A percentile compares a stretch with the other conserved stretches of the same genome.
These are phyloP conservation scores for Camellia oleifera DNA, from an alignment of 179 eudicot species.

Conservation along the genomic window DNA sequence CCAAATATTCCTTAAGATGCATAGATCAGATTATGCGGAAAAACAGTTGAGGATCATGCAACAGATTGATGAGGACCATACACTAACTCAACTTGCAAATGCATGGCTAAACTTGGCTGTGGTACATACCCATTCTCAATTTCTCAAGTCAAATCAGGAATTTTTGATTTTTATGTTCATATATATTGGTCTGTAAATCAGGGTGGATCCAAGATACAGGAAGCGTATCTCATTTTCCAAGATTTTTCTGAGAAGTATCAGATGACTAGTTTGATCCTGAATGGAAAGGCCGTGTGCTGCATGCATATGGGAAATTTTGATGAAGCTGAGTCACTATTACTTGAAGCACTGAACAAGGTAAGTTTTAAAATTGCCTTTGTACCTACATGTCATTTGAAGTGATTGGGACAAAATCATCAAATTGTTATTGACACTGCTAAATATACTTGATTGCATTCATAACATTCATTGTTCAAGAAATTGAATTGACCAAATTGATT, in stretches of 20 bases:
- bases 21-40: slow-evolving; percentile 93
- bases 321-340: slow-evolving; percentile 85
- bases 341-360: slow-evolving; percentile 93
- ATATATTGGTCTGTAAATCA: slow-evolving; percentile 24
- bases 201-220: slow-evolving; percentile 99
- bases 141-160: background rate
- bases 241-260: slow-evolving; percentile 91
- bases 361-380: slow-evolving; percentile 8
- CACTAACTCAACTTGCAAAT: slow-evolving; percentile 93
- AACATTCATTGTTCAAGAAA: no score
- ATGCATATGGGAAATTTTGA: slow-evolving; percentile 96
- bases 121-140: slow-evolving; percentile 36
- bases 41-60: slow-evolving; percentile 90
- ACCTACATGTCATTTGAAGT: no score
- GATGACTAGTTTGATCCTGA: slow-evolving; percentile 76
- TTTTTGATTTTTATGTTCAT: background rate
- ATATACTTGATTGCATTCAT: no score
- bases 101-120: slow-evolving; percentile 94
- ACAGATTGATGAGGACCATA: slow-evolving; percentile 92
- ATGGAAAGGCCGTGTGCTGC: slow-evolving; percentile 98
- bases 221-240: slow-evolving; percentile 92
- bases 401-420: no score
- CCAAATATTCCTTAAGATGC: slow-evolving; percentile 92
- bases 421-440: no score
- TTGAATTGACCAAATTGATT: no score